Base-by-base conservation (phyloP, 805 yeast species). In the Maudiozyma turicensis region DNA sequence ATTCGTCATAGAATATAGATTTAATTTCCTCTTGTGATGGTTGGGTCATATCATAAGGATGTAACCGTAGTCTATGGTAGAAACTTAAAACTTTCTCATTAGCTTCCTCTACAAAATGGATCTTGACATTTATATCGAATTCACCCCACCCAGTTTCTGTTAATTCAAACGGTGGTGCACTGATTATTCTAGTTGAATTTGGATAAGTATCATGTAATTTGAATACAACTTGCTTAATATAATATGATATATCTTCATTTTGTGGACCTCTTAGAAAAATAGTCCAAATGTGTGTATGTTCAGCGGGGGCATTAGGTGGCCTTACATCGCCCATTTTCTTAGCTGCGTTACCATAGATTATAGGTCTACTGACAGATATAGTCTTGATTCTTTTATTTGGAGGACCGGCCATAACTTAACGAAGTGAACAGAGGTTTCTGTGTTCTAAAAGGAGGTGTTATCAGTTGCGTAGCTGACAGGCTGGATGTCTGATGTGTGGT, bases 61-160 rank as follows among this genome's bases (percentile, higher is more conserved):
- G 99, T 34, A 93, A 73, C 64, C 90, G 87, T 57, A 93, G 71
- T 54, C 86, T 96, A 63, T 93, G 99, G 61, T 88, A 86, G 45
- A 93, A 72, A 40, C 82, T 84, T 44, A 93, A 70, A 65, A 85
- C 82, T 70, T 93, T 93, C 62, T 93, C 99, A 56, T 82, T 83
- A 13, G 95, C 83, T 32, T 86, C 95, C n/a, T 82, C 76, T 38
- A 81, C 82, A 65, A 93, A 93, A 64, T 82, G 90, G 14, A 93
- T 78, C 62, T 90, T 86, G 48, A 93, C 82, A 37, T 86, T 79
- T 52, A 93, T 84, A 61, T 93, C 99, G 67, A 93, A 93, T 66
- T 93, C 99, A 56, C 99, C 99, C 99, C 99, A 93, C 0, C 99
- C 99, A 0, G 98, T 86, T 61, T 93, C 99, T 1, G 95, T 85